Base-by-base conservation (phyloP, 441 rosid species). In the Croton setiger region DNA sequence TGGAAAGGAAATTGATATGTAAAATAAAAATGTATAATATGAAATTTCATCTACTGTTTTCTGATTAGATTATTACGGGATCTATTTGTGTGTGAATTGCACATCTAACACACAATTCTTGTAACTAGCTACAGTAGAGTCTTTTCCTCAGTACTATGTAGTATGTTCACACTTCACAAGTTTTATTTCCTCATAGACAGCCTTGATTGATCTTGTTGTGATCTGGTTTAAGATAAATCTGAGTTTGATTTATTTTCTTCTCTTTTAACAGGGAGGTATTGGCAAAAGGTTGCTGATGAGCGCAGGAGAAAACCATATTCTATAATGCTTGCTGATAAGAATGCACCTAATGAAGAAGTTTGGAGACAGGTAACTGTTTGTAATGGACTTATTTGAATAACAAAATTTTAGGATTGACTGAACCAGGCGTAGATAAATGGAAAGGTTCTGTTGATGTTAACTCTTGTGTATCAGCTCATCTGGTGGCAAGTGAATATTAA, bases 311-410 rank as follows among this genome's bases (percentile, higher is more conserved):
- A 76, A 70, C 98, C 98, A 36, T 82, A 85, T 70, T 92, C 98
- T 33, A 82, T 95, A 74, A 82, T 88, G 85, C 87, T 95, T 76
- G 99, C 98, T 43, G 99, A 95, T 78, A 95, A 95, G 83, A 95
- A 95, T 88, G 99, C 99, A 63, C 98, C 99, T 65, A 92, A 95
- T 75, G 98, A 90, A 82, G 96, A 95, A 75, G 99, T 95, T 72
- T 95, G 99, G 99, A 87, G 85, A 76, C 97, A 88, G 98, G 99
- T 92, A 80, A 78, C 4, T 27, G 11, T 36, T 78, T 60, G 57
- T 6, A 6, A n/a, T 51, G 5, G 23, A 18, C 51, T 60, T 33
- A 21, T 51, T 65, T 31, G 52, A 49, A 37, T 47, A 63, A 23
- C n/a, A 23, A 12, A 56, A 12, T 41, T 58, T 43, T 39, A 4